Evolutionary conservation across 2,329 filamentous ascomycete species (phyloP), one percentile per base, ranked within the genome.

Genomic region (Davidsoniella neocaledoniae): DNA sequence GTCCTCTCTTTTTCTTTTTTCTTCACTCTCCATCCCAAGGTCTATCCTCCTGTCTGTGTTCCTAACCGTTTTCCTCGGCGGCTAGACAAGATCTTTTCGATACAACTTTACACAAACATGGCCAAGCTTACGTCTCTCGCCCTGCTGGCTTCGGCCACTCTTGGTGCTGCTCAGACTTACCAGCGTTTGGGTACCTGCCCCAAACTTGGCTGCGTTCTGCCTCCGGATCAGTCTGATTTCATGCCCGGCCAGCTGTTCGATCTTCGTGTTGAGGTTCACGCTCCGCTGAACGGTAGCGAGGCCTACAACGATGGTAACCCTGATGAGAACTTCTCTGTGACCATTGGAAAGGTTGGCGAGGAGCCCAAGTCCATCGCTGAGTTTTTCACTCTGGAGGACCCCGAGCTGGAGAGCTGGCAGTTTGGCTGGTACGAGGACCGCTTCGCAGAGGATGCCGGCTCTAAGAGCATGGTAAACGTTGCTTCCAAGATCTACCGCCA

Each of bases 351-450:
- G 65, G 74, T 77, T 50, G 76, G 74, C 41, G 64, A 64, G 46
- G 60, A 66, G 52, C 61, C 73, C 23, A 65, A 75, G 60, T 66
- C 71, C 51, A 76, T 79, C 39, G 68, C 78, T 14, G 66, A 77
- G 39, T 87, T 76, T 66, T 90, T 91, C 66, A 69, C 70, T n/a
- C 59, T 82, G 36, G 58, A 72, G 2, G 83, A 90, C 61, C 81
- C 85, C 17, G 65, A 76, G 61, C 66, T 91, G 14, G 86, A 93
- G 70, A 79, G 71, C 55, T 93, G 86, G 86, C 74, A 79, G 56
- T 91, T 91, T 61, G 72, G 72, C n/a, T 91, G 83, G 82, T 90
- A 76, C 59, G 86, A 90, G 68, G 82, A 93, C 58, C 73, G 86
- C 23, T 93, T 86, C 60, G 85, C 85, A 25, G 68, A 79, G 59